Base-by-base conservation (phyloP, 208 protist species). In the Kentomonas sorsogonicus region DNA sequence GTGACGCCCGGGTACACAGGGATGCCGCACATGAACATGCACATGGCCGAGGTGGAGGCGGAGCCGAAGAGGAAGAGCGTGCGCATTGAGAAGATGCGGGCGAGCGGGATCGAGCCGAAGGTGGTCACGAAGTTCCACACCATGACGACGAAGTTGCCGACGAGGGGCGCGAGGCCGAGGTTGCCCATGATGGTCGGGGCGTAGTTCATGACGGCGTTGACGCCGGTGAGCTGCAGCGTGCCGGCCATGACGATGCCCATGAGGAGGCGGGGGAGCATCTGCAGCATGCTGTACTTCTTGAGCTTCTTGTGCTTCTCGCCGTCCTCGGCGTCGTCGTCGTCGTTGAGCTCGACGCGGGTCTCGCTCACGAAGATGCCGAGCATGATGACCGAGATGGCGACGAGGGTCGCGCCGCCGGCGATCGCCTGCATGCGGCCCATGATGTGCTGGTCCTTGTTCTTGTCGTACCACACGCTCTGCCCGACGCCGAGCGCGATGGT, bases 131-230 rank as follows among this genome's bases (percentile, higher is more conserved):
- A 92, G 75, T 91, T 92, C 84, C 81, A 90, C 62, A 74, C 44
- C 81, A 94, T 91, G 41, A 94, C 79, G 29, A 86, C 46, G 51
- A 90, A 79, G 69, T 89, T 94, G 34, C 87, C 87, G 15, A 83
- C 60, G 2, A 91, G 74, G 29, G 83, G 73, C 1, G 69, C 69
- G 26, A 91, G 65, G 29, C 81, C 77, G 34, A 89, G 65, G 46
- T 61, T 76, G 31, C 63, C 60, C 71, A 82, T 89, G 57, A 94
- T 91, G 29, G 65, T 80, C 29, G 83, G 83, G 26, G 87, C 81
- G 69, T 92, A 94, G 71, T 89, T 90, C 81, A 89, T 91, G 29
- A 92, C 70, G 40, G 83, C 83, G 60, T 91, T 91, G 60, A 91
- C 87, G 29, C 87, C 87, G 25, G 87, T 94, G 66, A 94, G 62